Base-by-base conservation (phyloP, 208 protist genomes). In the Herpetomonas tarakana region DNA sequence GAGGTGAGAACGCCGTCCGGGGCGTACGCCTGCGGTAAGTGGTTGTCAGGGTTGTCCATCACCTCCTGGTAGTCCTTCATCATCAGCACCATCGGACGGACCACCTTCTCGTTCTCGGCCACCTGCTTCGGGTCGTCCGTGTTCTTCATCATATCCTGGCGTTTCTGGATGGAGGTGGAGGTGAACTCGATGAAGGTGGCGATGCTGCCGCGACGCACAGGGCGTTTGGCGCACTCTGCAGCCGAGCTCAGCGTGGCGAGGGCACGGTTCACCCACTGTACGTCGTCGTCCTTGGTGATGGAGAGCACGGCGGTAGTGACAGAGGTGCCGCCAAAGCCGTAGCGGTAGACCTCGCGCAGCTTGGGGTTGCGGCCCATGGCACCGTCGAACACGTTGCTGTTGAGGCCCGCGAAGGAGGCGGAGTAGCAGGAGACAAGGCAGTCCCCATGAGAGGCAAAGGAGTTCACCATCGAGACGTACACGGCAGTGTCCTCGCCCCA, bases 251-350 rank as follows among this genome's bases (percentile, higher is more conserved):
- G 68, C 31, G 55, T 55, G 35, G 51, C 57, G 27, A 83, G 58
- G 18, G 68, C 55, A 7, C 25, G 4, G 6, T 28, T 38, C 1
- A 74, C 76, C 6, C 70, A 61, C 9, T 58, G 50, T 47, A 55
- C 64, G 21, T 60, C 54, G 55, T 81, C 71, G 46, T 65, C 62
- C 35, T 61, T 59, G 52, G 56, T 35, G 1, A 85, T 18, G 1
- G 65, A 69, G 45, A 74, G 47, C 26, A 80, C 59, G 26, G 59
- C 44, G 12, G 58, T 52, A 1, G 63, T 51, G n/a, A 54, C 28
- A 29, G 57, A 69, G 16, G 62, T 69, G n/a, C 82, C 82, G 44
- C 82, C 82, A 38, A 88, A 68, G 44, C 71, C 82, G 47, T 84
- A 81, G 59, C 73, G 75, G 61, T 73, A 81, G 29, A 83, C 53